Conservation (phyloP, 75 land plant genomes). For the Ceratopteris richardii region DNA sequence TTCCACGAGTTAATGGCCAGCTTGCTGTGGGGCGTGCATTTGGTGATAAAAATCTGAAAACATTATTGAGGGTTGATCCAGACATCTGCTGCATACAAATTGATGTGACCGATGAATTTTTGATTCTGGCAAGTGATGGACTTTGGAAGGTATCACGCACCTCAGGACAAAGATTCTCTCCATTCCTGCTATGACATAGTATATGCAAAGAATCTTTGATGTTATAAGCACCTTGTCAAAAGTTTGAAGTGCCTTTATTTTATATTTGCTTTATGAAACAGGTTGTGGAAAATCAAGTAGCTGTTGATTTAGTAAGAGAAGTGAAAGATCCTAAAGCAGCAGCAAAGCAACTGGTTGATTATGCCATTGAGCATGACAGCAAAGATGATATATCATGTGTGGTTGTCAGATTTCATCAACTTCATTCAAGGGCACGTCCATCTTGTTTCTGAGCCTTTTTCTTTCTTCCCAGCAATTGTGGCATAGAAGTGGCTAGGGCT, state of each 20-base stretch:
- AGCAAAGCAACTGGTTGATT: slow-evolving; percentile 43
- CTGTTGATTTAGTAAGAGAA: slow-evolving; percentile 39
- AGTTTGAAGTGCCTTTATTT: no score
- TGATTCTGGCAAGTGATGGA: slow-evolving; percentile 86
- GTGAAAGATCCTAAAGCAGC: slow-evolving; percentile 49
- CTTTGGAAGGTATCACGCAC: slow-evolving; percentile 79
- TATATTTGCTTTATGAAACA: slow-evolving; percentile 8
- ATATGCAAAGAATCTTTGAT: no score
- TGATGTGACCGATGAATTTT: slow-evolving; percentile 37
- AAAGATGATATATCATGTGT: slow-evolving; percentile 64
- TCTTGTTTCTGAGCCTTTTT: no score
- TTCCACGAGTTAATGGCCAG: slow-evolving; percentile 81
- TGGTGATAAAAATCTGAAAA: slow-evolving; percentile 69
- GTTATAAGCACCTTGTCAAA: no score
- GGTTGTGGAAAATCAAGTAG: slow-evolving; percentile 60
- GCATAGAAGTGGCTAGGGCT: no score
- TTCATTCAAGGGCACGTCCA: no score
- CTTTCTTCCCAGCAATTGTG: no score
- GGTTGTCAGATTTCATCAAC: slow-evolving; percentile 37
- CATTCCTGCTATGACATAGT: no score
- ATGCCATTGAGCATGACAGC: slow-evolving; percentile 45
- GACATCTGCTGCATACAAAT: slow-evolving; percentile 38
- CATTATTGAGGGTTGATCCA: slow-evolving; percentile 79
- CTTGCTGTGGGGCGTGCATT: slow-evolving; percentile 82
- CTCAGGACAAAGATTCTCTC: no score